Percentiles rank a stretch among this genome's conserved stretches.
These are phyloP conservation scores for Noccaea bulbosa DNA, from an alignment of 345 rosid genomes.

Conservation along the genomic window DNA sequence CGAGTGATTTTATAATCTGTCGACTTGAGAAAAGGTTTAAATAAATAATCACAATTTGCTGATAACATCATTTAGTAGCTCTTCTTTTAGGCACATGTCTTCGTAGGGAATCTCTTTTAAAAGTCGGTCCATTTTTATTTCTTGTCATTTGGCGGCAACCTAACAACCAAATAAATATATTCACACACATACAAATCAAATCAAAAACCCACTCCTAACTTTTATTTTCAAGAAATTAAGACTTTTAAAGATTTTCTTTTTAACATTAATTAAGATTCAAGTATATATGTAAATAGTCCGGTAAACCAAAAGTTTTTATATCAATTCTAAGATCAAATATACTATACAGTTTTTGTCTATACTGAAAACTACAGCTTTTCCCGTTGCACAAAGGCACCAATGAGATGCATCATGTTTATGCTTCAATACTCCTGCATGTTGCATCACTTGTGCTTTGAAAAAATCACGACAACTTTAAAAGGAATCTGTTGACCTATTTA, in stretches of 20 bases:
- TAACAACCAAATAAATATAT: constrained; percentile 32
- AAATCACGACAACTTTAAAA: background rate
- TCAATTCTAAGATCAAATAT: no score
- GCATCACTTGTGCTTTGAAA: background rate
- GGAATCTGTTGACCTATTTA: background rate
- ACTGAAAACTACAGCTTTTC: no score
- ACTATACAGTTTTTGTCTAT: no score
- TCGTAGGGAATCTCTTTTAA: constrained; percentile 38
- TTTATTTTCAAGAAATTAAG: background rate
- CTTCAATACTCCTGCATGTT: background rate
- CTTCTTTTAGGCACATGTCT: constrained; percentile 34
- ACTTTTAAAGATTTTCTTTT: background rate
- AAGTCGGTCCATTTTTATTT: constrained; percentile 29
- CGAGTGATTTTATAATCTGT: constrained; percentile 5
- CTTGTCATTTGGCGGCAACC: constrained; percentile 38
- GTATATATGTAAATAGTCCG: no score
- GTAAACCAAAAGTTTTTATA: no score
- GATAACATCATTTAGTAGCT: constrained; percentile 27
- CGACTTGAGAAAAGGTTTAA: constrained; percentile 21
- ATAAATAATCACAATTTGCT: background rate
- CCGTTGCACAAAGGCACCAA: no score
- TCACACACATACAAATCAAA: constrained; percentile 18
- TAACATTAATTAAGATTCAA: no score
- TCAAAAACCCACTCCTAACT: background rate
- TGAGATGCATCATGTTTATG: background rate